These are phyloP conservation scores for Syncephalastrum monosporum DNA, from an alignment of 371 early-diverging fungal species.

Conservation along the genomic window DNA sequence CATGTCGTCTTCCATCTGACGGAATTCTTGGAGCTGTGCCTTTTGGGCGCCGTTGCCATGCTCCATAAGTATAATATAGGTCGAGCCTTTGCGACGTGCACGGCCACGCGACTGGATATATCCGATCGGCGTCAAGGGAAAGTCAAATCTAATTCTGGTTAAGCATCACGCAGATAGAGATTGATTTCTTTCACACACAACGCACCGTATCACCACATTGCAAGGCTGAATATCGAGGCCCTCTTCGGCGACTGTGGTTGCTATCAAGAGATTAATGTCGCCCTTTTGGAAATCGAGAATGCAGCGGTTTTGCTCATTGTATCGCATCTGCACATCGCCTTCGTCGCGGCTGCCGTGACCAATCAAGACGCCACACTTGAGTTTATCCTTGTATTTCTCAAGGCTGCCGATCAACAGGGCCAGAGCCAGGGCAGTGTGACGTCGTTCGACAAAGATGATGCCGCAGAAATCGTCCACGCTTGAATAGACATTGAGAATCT, in stretches of 20 bases:
- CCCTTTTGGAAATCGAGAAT: slow-evolving; percentile 74
- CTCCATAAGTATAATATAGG: slow-evolving; percentile 75
- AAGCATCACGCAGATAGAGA: slow-evolving; percentile 15
- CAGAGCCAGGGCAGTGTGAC: slow-evolving; percentile 73
- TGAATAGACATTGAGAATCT: slow-evolving; percentile 43
- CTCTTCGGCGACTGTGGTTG: slow-evolving; percentile 96
- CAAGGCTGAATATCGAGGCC: slow-evolving; percentile 96
- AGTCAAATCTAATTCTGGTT: slow-evolving; percentile 68
- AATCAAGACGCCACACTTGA: slow-evolving; percentile 63
- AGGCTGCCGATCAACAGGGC: slow-evolving; percentile 46
- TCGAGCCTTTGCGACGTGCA: slow-evolving; percentile 77
- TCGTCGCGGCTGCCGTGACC: slow-evolving; percentile 64
- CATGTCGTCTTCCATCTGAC: slow-evolving; percentile 53
- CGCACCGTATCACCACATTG: slow-evolving; percentile 85
- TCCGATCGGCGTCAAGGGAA: slow-evolving; percentile 66
- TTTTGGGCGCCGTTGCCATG: slow-evolving; percentile 41
- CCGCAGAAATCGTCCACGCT: slow-evolving; percentile 64
- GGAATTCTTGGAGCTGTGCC: slow-evolving; percentile 37
- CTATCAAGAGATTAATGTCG: slow-evolving; percentile 75
- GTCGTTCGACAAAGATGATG: slow-evolving; percentile 80
- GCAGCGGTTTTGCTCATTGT: slow-evolving; percentile 60
- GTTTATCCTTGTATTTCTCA: slow-evolving; percentile 25
- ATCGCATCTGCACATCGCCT: slow-evolving; percentile 61
- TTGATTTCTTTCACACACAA: not conserved
- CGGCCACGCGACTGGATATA: slow-evolving; percentile 95